Evolutionary conservation across 345 rosid genomes (phyloP), one percentile per base, ranked within the genome.

Genomic region (Dimocarpus longan): DNA sequence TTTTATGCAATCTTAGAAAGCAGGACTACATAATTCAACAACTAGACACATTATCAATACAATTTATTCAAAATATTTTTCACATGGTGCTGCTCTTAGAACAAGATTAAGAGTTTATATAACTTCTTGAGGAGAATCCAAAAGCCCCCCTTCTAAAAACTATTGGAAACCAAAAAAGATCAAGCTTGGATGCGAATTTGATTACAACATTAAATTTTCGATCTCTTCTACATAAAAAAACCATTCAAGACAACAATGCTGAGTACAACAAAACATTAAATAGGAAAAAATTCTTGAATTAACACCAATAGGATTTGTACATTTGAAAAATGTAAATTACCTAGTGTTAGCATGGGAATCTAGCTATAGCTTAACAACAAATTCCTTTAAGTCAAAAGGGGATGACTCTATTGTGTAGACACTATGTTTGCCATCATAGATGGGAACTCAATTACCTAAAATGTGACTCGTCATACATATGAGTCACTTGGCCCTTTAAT

Each of bases 81-180:
- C n/a, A 0, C 92, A 89, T 0, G 92, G 92, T 3, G 28, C 1
- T 1, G 84, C 83, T 66, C 98, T 66, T 0, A 93, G 89, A 65
- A 87, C 97, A 65, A 90, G 81, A 74, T 93, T 98, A 2, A 93
- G 89, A 24, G 65, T 91, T 79, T 95, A 97, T 4, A 95, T 75
- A 0, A 82, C 74, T 16, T 95, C 94, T 7, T 90, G 86, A 0
- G 98, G 97, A 32, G 77, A 77, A 50, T 93, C 97, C 44, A 68
- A 42, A 68, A 87, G 93, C 5, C 67, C 72, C 0, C 81, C 28
- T 4, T 15, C 19, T 7, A 93, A 26, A 71, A 92, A 89, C 74
- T 91, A 71, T 6, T 37, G 85, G 1, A 95, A 73, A 71, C 78
- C 85, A 75, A 76, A 13, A n/a, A 12, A 89, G 73, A 32, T 32